phyloP scores from a whole-genome alignment of 495 filamentous ascomycete species.

The Letharia columbiana region DNA sequence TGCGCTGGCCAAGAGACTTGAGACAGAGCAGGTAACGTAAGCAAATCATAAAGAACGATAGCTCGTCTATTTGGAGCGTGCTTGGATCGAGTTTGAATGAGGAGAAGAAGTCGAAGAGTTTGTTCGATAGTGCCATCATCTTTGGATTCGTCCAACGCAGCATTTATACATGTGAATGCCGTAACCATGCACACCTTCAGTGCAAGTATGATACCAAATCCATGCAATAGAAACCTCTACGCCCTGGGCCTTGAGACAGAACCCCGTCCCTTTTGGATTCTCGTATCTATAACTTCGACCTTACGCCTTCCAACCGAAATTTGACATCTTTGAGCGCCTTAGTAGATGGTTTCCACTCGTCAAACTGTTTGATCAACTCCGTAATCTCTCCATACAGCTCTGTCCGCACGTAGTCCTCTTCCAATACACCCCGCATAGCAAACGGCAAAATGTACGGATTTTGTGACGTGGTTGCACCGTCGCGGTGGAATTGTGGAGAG shows the following conservation, averaged over 20 bases:
- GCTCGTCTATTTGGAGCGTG: no score
- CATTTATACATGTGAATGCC: background rate
- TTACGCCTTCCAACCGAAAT: constrained; percentile 85
- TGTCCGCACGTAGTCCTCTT: constrained; percentile 82
- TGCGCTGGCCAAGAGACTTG: background rate
- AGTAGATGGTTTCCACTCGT: constrained; percentile 82
- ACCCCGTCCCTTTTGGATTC: background rate
- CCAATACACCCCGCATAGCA: constrained; percentile 84
- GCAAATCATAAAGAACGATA: background rate
- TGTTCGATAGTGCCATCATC: background rate
- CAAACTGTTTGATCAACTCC: constrained; percentile 77
- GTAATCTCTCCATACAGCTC: constrained; percentile 68
- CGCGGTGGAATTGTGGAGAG: constrained; percentile 42
- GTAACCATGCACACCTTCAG: background rate
- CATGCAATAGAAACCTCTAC: background rate
- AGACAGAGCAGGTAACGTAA: background rate
- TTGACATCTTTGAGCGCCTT: constrained; percentile 95
- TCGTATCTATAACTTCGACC: constrained; percentile 58
- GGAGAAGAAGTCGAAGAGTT: background rate
- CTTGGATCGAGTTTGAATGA: background rate
- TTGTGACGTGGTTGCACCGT: constrained; percentile 43
- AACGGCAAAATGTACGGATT: constrained; percentile 90
- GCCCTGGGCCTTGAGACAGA: background rate
- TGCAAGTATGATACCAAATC: background rate
- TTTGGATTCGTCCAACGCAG: background rate